phyloP scores from a whole-genome alignment of 176 grass and related monocot genomes.

The Carex cristatella region DNA sequence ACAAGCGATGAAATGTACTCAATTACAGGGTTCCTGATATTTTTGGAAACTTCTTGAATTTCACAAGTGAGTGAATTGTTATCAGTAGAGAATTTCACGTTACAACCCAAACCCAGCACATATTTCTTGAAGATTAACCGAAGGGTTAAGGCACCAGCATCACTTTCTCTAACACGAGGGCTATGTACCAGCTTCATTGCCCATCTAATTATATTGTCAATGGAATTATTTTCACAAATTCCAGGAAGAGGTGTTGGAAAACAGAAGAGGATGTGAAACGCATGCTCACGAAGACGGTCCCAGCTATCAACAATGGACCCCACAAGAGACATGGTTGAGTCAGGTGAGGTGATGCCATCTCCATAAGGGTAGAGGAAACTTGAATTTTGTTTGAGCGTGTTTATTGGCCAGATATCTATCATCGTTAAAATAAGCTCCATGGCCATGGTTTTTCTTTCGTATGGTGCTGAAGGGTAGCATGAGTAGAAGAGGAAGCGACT shows the following conservation, averaged over 20 bases:
- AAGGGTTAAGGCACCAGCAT: constrained; percentile 87
- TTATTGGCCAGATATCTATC: constrained; percentile 88
- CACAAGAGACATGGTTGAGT: constrained; percentile 86
- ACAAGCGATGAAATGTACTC: constrained; percentile 67
- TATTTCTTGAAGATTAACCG: constrained; percentile 96
- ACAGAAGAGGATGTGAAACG: constrained; percentile 79
- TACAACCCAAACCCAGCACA: constrained; percentile 70
- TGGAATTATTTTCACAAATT: constrained; percentile 55
- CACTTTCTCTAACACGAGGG: constrained; percentile 97
- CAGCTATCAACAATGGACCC: constrained; percentile 96
- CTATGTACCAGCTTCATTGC: constrained; percentile 76
- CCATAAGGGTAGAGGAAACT: constrained; percentile 57
- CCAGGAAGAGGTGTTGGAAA: constrained; percentile 98
- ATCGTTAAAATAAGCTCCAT: constrained; percentile 96
- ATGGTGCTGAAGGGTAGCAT: constrained; percentile 95
- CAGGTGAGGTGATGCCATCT: constrained; percentile 68
- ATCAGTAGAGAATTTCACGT: constrained; percentile 57
- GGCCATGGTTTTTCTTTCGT: constrained; percentile 98
- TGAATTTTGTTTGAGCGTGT: constrained; percentile 41
- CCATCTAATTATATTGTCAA: constrained; percentile 72
- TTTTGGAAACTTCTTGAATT: constrained; percentile 25
- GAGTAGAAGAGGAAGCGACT: constrained; percentile 85
- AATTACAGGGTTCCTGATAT: constrained; percentile 46
- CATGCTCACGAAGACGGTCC: constrained; percentile 80
- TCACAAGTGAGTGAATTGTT: constrained; percentile 47